Conservation (phyloP, 2,329 filamentous ascomycete genomes). For the Phyllosticta citribraziliensis region DNA sequence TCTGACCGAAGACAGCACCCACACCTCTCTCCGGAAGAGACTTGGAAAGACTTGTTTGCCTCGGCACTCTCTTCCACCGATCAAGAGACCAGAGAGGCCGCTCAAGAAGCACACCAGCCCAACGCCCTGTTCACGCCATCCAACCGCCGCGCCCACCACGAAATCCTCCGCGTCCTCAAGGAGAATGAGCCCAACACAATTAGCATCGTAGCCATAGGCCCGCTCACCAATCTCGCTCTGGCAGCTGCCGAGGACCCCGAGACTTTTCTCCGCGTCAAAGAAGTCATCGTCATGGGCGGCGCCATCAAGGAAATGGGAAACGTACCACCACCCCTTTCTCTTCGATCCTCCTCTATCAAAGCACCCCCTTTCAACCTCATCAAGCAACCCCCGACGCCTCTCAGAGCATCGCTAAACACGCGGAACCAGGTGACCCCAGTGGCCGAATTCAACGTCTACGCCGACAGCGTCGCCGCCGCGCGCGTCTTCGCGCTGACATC, state of each 20-base stretch:
- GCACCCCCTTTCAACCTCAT: conserved; percentile 26
- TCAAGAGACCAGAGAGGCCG: conserved; percentile 23
- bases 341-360: conserved; percentile 16
- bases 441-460: conserved; percentile 92
- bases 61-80: conserved; percentile 23
- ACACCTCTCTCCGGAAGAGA: conserved; percentile 37
- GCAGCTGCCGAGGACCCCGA: conserved; percentile 83
- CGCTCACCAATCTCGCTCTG: conserved; percentile 84
- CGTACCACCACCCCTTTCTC: conserved; percentile 26
- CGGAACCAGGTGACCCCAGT: conserved; percentile 55
- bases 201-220: conserved; percentile 82
- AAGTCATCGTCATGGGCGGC: conserved; percentile 93
- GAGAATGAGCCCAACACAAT: conserved; percentile 77
- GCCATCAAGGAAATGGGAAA: conserved; percentile 73
- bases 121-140: conserved; percentile 63
- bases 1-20: conserved; percentile 29
- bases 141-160: conserved; percentile 61
- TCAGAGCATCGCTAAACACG: conserved; percentile 21
- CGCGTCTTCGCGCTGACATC: conserved; percentile 41
- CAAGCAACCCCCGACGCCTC: conserved; percentile 27
- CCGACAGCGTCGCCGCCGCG: conserved; percentile 51
- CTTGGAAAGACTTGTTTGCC: conserved; percentile 38
- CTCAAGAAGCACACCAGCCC: conserved; percentile 26
- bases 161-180: conserved; percentile 77
- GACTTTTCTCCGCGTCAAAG: conserved; percentile 78